Evolutionary conservation across 257 asterid species (phyloP).

Genomic region (Nicotiana paniculata): DNA sequence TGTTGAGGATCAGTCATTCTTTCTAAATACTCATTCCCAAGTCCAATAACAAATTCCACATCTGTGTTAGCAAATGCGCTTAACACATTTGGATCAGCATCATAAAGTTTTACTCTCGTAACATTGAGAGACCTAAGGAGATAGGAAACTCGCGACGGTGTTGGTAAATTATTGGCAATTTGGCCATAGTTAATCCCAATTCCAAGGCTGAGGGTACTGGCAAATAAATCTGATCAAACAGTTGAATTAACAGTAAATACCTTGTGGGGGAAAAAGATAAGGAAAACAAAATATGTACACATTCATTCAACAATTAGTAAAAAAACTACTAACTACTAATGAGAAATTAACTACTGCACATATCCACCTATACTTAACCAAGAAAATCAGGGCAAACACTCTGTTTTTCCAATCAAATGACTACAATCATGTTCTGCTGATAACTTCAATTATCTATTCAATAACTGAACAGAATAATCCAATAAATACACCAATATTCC

Average conservation of each 20-base stretch:
- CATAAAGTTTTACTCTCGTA: slow-evolving; percentile 65
- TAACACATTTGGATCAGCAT: slow-evolving; percentile 69
- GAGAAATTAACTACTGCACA: not conserved
- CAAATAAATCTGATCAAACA: slow-evolving; percentile 30
- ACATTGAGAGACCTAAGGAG: slow-evolving; percentile 61
- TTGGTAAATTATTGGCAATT: slow-evolving; percentile 73
- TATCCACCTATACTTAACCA: not conserved
- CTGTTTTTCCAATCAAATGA: not conserved
- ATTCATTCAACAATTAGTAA: not conserved
- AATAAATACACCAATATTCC: not conserved
- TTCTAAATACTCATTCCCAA: slow-evolving; percentile 63
- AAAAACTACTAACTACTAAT: not conserved
- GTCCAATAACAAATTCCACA: slow-evolving; percentile 63
- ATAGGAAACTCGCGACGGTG: slow-evolving; percentile 55
- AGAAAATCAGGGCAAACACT: not conserved
- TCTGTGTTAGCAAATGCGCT: slow-evolving; percentile 54
- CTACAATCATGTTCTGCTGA: not conserved
- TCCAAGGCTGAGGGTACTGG: slow-evolving; percentile 26
- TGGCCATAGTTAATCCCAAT: slow-evolving; percentile 92
- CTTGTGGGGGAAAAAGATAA: not conserved
- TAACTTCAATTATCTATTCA: not conserved
- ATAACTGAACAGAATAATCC: not conserved
- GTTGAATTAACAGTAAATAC: not conserved
- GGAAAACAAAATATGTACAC: not conserved
- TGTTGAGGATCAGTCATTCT: slow-evolving; percentile 52